Percentiles rank a stretch among this genome's conserved stretches.
phyloP scores from a whole-genome alignment of 768 basidiomycete genomes.

The Termitomyces sp. region DNA sequence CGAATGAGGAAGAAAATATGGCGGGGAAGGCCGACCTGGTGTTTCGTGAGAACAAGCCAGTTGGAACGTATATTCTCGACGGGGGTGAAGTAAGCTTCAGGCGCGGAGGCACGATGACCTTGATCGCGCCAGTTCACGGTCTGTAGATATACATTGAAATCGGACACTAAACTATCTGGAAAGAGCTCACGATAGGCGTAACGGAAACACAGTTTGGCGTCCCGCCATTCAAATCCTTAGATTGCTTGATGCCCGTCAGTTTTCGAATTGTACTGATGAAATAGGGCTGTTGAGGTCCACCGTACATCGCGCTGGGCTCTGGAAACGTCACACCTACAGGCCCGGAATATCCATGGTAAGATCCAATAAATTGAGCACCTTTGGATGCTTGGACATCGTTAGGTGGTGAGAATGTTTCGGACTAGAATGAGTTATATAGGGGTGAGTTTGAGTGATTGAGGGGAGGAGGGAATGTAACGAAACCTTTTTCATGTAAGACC shows the following conservation, averaged over 20 bases:
- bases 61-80: constrained; percentile 40
- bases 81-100: constrained; percentile 48
- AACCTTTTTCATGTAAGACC: constrained; percentile 44
- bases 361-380: constrained; percentile 38
- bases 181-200: constrained; percentile 38
- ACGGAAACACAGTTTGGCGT: constrained; percentile 51
- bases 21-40: constrained; percentile 22
- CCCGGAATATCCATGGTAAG: constrained; percentile 46
- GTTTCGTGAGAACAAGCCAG: constrained; percentile 41
- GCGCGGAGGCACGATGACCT: constrained; percentile 51
- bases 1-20: not conserved
- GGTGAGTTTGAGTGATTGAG: not conserved
- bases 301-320: constrained; percentile 41
- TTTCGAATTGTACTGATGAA: constrained; percentile 42
- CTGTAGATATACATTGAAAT: constrained; percentile 15
- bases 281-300: constrained; percentile 46
- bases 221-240: constrained; percentile 49
- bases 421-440: constrained; percentile 18
- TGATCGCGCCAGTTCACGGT: constrained; percentile 41
- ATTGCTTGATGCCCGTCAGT: constrained; percentile 42
- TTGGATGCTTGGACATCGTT: constrained; percentile 37
- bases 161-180: too few species aligned
- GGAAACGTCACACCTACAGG: constrained; percentile 51
- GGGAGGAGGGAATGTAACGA: not conserved
- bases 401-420: constrained; percentile 42